These are phyloP conservation scores for Tetrahymena thermophila DNA, from an alignment of 73 alveolate species.

Conservation along the genomic window DNA sequence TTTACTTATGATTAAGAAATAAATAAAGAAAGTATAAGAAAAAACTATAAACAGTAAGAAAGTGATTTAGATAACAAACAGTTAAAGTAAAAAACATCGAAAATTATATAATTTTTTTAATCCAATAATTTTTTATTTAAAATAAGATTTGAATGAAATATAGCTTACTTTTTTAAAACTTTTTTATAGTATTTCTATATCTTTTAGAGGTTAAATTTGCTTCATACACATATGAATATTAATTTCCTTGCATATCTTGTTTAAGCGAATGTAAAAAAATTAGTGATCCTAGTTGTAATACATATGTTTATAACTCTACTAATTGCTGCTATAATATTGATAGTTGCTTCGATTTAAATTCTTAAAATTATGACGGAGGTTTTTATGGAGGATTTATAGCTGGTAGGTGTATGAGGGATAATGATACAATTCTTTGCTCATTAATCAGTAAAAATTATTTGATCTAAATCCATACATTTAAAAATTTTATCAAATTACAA, in stretches of 20 bases:
- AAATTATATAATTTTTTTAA: too few relatives aligned
- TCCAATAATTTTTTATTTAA: not conserved
- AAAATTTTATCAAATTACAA: not conserved
- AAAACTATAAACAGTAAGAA: not conserved
- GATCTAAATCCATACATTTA: too few relatives aligned
- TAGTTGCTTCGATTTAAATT: not conserved
- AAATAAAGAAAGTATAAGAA: not conserved
- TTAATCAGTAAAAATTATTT: not conserved
- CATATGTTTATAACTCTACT: not conserved
- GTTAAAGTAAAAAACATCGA: not conserved
- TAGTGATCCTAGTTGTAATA: not conserved
- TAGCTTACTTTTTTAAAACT: not conserved
- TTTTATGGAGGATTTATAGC: not conserved
- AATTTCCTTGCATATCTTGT: not conserved
- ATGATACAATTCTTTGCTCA: not conserved
- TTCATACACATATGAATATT: not conserved
- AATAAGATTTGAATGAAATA: not conserved
- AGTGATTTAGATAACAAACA: not conserved
- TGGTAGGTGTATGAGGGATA: not conserved
- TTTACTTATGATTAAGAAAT: too few relatives aligned
- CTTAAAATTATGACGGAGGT: not conserved
- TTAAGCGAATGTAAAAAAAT: not conserved
- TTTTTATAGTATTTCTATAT: not conserved
- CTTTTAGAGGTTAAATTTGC: not conserved
- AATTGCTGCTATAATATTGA: not conserved